phyloP scores from a whole-genome alignment of 805 yeast species.

The Blastobotrys peoriensis region DNA sequence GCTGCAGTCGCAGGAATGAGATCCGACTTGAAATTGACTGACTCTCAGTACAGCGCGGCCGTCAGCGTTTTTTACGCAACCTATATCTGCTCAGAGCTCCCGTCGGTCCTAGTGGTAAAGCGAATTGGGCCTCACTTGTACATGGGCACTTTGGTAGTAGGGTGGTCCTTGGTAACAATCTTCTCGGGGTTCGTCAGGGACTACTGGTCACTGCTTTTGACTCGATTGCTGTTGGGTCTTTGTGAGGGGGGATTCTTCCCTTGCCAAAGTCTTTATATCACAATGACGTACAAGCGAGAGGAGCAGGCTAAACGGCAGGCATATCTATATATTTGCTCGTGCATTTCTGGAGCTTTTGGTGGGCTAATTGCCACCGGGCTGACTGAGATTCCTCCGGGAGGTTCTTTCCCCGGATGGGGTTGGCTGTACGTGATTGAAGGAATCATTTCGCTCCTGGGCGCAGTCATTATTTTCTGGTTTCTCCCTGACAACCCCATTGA shows the following conservation, averaged over 20 bases:
- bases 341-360: background rate
- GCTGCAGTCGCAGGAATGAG: constrained; percentile 47
- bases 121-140: constrained; percentile 32
- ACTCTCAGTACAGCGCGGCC: constrained; percentile 37
- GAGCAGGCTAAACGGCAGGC: constrained; percentile 35
- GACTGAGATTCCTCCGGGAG: constrained; percentile 29
- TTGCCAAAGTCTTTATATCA: constrained; percentile 27
- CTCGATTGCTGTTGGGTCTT: constrained; percentile 34
- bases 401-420: constrained; percentile 41
- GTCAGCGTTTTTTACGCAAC: constrained; percentile 2
- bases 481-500: constrained; percentile 38
- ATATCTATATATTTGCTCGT: constrained; percentile 24
- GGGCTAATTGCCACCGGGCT: constrained; percentile 3
- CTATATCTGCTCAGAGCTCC: constrained; percentile 4
- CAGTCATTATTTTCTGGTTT: constrained; percentile 36
- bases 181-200: constrained; percentile 14
- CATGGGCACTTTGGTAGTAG: constrained; percentile 5
- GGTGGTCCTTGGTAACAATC: constrained; percentile 7
- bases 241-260: constrained; percentile 39
- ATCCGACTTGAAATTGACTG: constrained; percentile 36
- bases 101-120: constrained; percentile 29
- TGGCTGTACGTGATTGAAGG: constrained; percentile 49
- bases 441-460: constrained; percentile 28
- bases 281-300: constrained; percentile 28
- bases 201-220: constrained; percentile 27